These are phyloP conservation scores for Scedosporium boydii DNA, from an alignment of 2,329 filamentous ascomycete species.

Conservation along the genomic window DNA sequence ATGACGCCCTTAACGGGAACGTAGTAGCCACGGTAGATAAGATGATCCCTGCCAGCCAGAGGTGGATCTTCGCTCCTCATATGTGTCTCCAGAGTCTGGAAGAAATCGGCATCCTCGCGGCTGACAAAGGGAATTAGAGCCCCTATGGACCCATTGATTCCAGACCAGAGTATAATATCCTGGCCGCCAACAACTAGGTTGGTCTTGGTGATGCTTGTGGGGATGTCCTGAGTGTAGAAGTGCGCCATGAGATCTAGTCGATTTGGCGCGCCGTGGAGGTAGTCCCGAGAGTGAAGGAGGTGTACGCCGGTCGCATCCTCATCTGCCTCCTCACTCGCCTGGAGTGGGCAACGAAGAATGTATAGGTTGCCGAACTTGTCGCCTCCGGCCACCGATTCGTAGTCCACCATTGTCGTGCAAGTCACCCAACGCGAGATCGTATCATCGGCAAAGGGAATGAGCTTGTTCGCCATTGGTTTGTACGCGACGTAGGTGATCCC, in stretches of 20 bases:
- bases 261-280: slow-evolving; percentile 82
- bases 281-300: slow-evolving; percentile 80
- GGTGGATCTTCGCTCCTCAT: slow-evolving; percentile 80
- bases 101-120: slow-evolving; percentile 94
- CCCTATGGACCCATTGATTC: slow-evolving; percentile 87
- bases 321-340: slow-evolving; percentile 81
- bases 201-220: slow-evolving; percentile 81
- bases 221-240: slow-evolving; percentile 85
- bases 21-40: slow-evolving; percentile 94
- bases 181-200: slow-evolving; percentile 84
- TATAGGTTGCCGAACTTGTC: slow-evolving; percentile 98
- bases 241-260: slow-evolving; percentile 79
- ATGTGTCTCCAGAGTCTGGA: slow-evolving; percentile 86
- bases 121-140: slow-evolving; percentile 86
- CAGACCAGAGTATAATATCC: slow-evolving; percentile 86
- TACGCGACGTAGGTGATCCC: slow-evolving; percentile 89
- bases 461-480: slow-evolving; percentile 80
- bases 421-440: slow-evolving; percentile 85
- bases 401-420: slow-evolving; percentile 88
- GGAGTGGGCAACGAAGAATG: slow-evolving; percentile 78
- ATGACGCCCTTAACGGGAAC: slow-evolving; percentile 94
- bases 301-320: slow-evolving; percentile 85
- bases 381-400: slow-evolving; percentile 87
- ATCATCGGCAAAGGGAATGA: slow-evolving; percentile 92
- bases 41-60: slow-evolving; percentile 82